phyloP scores from a whole-genome alignment of 305 asterid genomes.

The Fraxinus ornus region DNA sequence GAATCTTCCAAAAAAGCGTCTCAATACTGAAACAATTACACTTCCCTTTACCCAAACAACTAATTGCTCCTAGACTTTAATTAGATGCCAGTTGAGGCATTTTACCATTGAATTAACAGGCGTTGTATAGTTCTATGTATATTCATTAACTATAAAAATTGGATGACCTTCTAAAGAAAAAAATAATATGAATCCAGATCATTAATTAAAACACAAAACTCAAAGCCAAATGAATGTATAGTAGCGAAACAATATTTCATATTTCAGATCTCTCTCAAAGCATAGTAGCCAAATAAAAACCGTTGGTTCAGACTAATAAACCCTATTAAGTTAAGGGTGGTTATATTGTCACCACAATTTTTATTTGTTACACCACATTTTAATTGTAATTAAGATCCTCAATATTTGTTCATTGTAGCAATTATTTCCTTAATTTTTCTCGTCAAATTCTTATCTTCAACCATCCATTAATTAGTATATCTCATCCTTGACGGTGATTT shows the following conservation, averaged over 20 bases:
- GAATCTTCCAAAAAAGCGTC: background rate
- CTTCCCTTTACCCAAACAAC: background rate
- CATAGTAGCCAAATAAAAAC: background rate
- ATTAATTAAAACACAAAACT: background rate
- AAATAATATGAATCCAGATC: background rate
- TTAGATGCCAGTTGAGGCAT: background rate
- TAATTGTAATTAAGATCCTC: background rate
- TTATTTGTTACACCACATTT: background rate
- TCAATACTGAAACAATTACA: background rate
- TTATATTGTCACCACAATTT: background rate
- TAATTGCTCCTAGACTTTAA: background rate
- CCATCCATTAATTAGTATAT: background rate
- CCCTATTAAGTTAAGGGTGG: background rate
- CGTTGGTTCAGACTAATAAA: background rate
- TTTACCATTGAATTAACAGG: background rate
- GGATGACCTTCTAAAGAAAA: background rate
- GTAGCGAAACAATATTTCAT: background rate
- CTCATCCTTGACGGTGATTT: background rate
- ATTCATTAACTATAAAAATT: background rate
- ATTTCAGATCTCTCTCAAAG: background rate
- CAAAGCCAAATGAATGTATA: background rate
- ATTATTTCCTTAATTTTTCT: too few relatives aligned
- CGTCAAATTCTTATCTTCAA: background rate
- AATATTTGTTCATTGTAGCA: background rate
- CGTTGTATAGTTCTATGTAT: background rate